Evolutionary conservation across 2,329 filamentous ascomycete species (phyloP).

Genomic region (Claviceps spartinae): DNA sequence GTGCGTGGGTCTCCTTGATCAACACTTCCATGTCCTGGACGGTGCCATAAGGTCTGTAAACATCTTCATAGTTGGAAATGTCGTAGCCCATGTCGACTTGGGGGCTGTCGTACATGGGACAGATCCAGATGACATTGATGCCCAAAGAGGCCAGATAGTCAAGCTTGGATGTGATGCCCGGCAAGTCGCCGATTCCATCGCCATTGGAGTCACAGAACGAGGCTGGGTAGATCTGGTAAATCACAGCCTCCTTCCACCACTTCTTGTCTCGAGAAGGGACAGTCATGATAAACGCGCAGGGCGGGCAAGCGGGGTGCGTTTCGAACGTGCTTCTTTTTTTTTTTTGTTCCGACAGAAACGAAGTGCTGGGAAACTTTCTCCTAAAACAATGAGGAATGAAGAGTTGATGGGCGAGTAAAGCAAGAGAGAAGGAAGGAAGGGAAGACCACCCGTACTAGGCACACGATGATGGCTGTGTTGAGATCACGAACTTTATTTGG

Average conservation of each 20-base stretch:
- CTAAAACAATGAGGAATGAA: too few species aligned
- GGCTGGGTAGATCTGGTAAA: conserved; percentile 48
- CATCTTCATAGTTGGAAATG: conserved; percentile 51
- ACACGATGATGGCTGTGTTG: background rate
- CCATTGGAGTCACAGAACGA: conserved; percentile 44
- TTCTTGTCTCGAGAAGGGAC: conserved; percentile 10
- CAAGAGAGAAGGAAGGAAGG: background rate
- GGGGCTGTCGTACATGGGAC: conserved; percentile 50
- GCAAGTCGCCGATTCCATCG: conserved; percentile 47
- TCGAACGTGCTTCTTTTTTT: background rate
- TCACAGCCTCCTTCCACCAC: conserved; percentile 45
- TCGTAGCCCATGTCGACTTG: conserved; percentile 61
- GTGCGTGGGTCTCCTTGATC: conserved; percentile 43
- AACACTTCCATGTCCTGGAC: conserved; percentile 51
- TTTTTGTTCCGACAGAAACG: background rate
- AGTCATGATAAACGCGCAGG: conserved; percentile 10
- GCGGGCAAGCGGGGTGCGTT: too few species aligned
- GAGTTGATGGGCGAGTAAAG: background rate
- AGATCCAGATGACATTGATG: conserved; percentile 53
- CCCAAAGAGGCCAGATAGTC: conserved; percentile 48
- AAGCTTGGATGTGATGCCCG: conserved; percentile 48
- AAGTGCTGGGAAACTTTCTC: too few species aligned
- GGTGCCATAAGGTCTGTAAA: conserved; percentile 53
- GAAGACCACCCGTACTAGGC: background rate
- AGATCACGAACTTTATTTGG: background rate